Base-by-base conservation (phyloP, 768 basidiomycete species). In the Lactifluus subvellereus region DNA sequence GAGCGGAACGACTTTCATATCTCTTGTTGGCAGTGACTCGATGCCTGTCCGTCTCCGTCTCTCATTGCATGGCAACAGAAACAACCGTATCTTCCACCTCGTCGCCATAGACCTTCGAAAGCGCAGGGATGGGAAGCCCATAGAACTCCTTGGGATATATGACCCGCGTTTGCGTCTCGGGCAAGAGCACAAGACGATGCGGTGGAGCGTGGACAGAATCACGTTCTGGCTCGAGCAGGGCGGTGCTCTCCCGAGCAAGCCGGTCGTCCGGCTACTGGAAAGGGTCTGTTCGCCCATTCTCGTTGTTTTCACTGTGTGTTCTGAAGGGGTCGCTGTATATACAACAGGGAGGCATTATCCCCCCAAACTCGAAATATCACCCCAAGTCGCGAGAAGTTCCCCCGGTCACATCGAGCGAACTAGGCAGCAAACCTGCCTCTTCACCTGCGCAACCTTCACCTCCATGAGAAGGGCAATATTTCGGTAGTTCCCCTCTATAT, bases 191-290 rank as follows among this genome's bases (percentile, higher is more conserved):
- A 96, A 94, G 75, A 85, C 82, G 38, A 79, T 98, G 60, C 82
- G 87, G 68, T 98, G 95, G 94, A 94, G 93, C 73, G 86, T 88
- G 30, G 87, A 91, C 69, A 84, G 96, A 72, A 91, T 98, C 72
- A 80, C 81, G 62, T 93, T 91, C 71, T 98, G 96, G 96, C 74
- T 98, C 43, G 80, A 80, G 38, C 84, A 88, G 18, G 67, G 65
- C 40, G 95, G 94, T 0, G 96, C 96, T 38, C 73, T 82, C 63
- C 96, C 96, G 1, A 88, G 84, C 50, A 85, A 86, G 70, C 79
- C 87, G 6, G 91, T 90, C 5, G 83, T 87, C 45, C 86, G 80
- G 69, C 70, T 98, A 67, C 74, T 98, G 70, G 85, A 89, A 71
- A 77, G 86, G 80, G 96, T 94, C 69, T 70, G 89, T 79, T 65